Conservation (phyloP, 2,329 filamentous ascomycete genomes). For the Torrubiellomyces zombiae region DNA sequence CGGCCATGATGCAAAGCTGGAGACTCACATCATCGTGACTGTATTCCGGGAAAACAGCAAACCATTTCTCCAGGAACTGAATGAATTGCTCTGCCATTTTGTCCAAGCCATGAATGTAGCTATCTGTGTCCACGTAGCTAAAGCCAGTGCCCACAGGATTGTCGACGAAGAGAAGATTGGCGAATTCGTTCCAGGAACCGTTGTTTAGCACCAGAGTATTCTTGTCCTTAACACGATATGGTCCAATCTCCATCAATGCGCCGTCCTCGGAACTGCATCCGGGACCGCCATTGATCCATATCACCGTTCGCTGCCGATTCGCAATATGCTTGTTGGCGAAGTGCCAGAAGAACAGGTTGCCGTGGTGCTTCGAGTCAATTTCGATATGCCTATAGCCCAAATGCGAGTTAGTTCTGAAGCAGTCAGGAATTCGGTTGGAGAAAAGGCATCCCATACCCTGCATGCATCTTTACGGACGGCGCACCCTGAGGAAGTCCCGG, state of each 20-base stretch:
- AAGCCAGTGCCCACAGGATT: slow-evolving; percentile 94
- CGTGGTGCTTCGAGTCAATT: slow-evolving; percentile 67
- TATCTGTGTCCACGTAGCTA: slow-evolving; percentile 86
- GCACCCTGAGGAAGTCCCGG: slow-evolving; percentile 63
- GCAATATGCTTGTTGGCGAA: slow-evolving; percentile 92
- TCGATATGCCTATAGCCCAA: slow-evolving; percentile 60
- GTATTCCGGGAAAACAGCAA: slow-evolving; percentile 78
- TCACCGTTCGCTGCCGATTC: slow-evolving; percentile 73
- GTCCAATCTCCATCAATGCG: slow-evolving; percentile 88
- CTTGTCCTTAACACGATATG: slow-evolving; percentile 70
- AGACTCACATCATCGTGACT: slow-evolving; percentile 71
- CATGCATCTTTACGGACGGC: slow-evolving; percentile 87
- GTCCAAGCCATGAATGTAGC: slow-evolving; percentile 67
- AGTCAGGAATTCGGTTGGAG: no score
- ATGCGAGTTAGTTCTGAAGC: slow-evolving; percentile 9
- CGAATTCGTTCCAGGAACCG: slow-evolving; percentile 97
- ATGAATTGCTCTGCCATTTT: slow-evolving; percentile 86
- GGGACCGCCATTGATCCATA: slow-evolving; percentile 95
- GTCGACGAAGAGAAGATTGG: slow-evolving; percentile 91
- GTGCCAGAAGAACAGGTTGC: slow-evolving; percentile 97
- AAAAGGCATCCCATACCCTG: slow-evolving; percentile 49
- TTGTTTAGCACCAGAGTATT: slow-evolving; percentile 62
- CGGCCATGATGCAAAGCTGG: background rate
- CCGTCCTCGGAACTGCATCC: slow-evolving; percentile 97
- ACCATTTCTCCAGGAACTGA: slow-evolving; percentile 82